Conservation (phyloP, 768 basidiomycete genomes). For the Suillus subluteus region DNA sequence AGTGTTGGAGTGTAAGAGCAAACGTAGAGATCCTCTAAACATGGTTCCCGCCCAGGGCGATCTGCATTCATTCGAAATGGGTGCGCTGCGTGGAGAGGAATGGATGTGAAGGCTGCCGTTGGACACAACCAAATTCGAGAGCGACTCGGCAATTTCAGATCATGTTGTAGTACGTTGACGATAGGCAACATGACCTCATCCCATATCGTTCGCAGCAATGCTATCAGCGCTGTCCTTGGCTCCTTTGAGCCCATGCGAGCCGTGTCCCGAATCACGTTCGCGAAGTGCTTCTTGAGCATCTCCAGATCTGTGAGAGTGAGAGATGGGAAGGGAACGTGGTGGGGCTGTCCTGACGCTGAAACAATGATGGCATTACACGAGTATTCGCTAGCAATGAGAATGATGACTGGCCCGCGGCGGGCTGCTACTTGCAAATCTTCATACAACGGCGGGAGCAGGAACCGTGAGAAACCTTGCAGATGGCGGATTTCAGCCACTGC, state of each 20-base stretch:
- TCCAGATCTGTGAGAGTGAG: not conserved
- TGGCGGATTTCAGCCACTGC: constrained; percentile 15
- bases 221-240: not conserved
- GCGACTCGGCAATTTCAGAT: constrained; percentile 5
- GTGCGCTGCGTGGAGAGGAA: constrained; percentile 27
- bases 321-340: not conserved
- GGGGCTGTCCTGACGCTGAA: not conserved
- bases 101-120: constrained; percentile 11
- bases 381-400: constrained; percentile 19
- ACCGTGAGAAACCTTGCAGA: constrained; percentile 20
- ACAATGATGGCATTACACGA: constrained; percentile 21
- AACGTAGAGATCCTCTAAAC: constrained; percentile 19
- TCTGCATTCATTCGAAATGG: constrained; percentile 10
- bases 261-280: not conserved
- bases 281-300: not conserved
- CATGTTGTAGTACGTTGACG: constrained; percentile 6
- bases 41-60: constrained; percentile 12
- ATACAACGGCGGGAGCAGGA: constrained; percentile 20
- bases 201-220: constrained; percentile 1
- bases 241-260: not conserved
- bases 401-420: constrained; percentile 22
- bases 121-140: constrained; percentile 23
- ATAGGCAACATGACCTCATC: constrained; percentile 12
- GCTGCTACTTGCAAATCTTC: constrained; percentile 20
- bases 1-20: constrained; percentile 32